These are phyloP conservation scores for Diplosphaera chodatii DNA, from an alignment of 139 green algal genomes.

Conservation along the genomic window DNA sequence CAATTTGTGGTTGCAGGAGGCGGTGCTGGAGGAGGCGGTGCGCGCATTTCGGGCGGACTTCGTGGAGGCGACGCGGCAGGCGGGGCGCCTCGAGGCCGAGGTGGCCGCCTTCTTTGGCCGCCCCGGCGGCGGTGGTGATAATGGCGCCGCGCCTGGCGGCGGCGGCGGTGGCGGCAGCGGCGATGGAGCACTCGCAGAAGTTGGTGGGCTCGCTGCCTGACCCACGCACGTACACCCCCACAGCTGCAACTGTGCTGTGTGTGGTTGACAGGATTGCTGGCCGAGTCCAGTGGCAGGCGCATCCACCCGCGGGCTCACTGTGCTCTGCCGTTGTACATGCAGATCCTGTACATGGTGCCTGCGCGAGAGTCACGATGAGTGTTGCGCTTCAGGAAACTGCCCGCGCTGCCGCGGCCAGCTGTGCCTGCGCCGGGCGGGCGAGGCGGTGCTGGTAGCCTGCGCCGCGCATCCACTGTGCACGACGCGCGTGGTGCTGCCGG, in stretches of 20 bases:
- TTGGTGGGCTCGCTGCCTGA: conserved; percentile 12
- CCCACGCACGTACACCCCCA: too few species aligned
- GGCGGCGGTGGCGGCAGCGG: neutral
- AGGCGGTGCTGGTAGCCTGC: conserved; percentile 5
- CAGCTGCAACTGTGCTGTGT: too few species aligned
- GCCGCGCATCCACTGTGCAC: conserved; percentile 15
- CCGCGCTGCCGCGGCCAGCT: conserved; percentile 33
- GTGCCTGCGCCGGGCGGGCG: conserved; percentile 16
- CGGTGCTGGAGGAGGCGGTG: conserved; percentile 61
- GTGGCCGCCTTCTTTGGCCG: conserved; percentile 41
- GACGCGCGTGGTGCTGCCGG: conserved; percentile 9
- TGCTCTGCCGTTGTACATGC: too few species aligned
- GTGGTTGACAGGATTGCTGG: conserved; percentile 21
- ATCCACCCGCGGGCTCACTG: too few species aligned
- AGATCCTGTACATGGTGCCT: too few species aligned
- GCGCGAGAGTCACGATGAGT: neutral
- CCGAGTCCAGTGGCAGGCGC: conserved; percentile 4
- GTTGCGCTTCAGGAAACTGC: conserved; percentile 19
- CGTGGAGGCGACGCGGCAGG: conserved; percentile 25
- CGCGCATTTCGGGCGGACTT: conserved; percentile 58
- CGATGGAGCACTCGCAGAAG: neutral
- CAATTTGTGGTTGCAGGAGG: conserved; percentile 3
- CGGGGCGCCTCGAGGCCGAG: conserved; percentile 32
- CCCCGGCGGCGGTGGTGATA: neutral
- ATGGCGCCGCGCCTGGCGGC: too few species aligned